Evolutionary conservation across 1,284 basidiomycete species (phyloP), one percentile per base, ranked within the genome.

Genomic region (Pseudozyma flocculosa): DNA sequence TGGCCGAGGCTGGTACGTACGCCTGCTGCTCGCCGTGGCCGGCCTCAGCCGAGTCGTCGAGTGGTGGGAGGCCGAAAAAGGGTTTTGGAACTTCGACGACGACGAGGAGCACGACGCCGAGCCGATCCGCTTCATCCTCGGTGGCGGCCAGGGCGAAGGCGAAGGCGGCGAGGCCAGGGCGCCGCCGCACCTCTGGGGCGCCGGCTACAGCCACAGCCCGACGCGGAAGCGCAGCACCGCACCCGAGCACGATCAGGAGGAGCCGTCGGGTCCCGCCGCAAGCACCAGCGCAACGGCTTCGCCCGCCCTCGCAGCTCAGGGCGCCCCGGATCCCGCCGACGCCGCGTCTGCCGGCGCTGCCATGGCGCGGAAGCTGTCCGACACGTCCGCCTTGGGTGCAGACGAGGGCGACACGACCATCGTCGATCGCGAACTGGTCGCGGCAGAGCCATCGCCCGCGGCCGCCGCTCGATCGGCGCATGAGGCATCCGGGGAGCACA

Each of bases 31-130:
- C 48, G 93, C 95, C n/a, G 88, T 98, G 44, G 95, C 95, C 39
- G 90, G 89, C 68, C 86, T 99, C 55, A 90, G 88, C 78, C 88
- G 95, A 51, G 94, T 98, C 24, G 87, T 97, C 54, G 95, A 98
- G 75, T 99, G 95, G 95, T 99, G 94, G 94, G 92, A 96, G 43
- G 94, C 94, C n/a, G 95, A 98, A 81, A 94, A 94, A 75, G 91
- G 93, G 61, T 98, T 98, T 80, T 99, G 95, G 95, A 96, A 96
- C 74, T 97, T 97, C 75, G 89, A 93, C 75, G 92, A 94, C 56
- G 90, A 92, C 30, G 89, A 92, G 48, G 80, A 79, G 38, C 61
- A 68, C 43, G 80, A 83, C 54, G 62, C 57, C 8, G 86, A 73
- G 47, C 67, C 71, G 11, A 63, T 72, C 32, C 52, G 58, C 40